Evolutionary conservation across 768 basidiomycete genomes (phyloP), one percentile per base, ranked within the genome.

Genomic region (Termitomyces sp.): DNA sequence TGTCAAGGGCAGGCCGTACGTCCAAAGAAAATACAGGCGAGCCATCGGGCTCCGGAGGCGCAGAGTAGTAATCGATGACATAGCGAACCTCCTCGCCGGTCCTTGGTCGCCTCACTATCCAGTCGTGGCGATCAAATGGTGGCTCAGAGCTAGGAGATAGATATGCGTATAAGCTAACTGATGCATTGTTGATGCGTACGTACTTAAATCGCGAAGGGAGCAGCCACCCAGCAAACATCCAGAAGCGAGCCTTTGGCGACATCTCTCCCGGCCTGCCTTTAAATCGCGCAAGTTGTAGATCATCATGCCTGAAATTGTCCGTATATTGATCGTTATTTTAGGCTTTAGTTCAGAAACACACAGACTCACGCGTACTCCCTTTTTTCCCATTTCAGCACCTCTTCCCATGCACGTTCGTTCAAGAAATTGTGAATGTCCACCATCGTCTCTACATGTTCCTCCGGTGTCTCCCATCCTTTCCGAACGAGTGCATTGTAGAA

Each of bases 61-160:
- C 94, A 48, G 92, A 90, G 72, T 98, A 98, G 74, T 99, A 99
- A 76, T 99, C 97, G 65, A 99, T 98, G 48, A 99, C 90, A 72
- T 99, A 96, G 68, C 92, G 89, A 52, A 93, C 87, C 72, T 93
- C 89, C 64, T 90, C 83, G 18, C 90, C 86, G 1, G 88, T 86
- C 41, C 77, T 75, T 33, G 87, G 85, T 52, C 96, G 86, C 31
- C 88, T 88, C 54, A 99, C 81, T 53, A 97, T 74, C 97, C 97
- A 99, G 75, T 99, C 97, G 70, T 99, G 97, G 8, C 97, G 87
- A 69, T 99, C 97, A 68, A 99, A 98, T 0, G 96, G 97, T 5
- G 93, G 91, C 67, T 94, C 90, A 42, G 85, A 78, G 73, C 95
- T 98, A 66, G 6, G 26, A 39, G 33, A 47, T 13, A 54, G 48